phyloP scores from a whole-genome alignment of 768 basidiomycete genomes.

The Pholiota conissans region DNA sequence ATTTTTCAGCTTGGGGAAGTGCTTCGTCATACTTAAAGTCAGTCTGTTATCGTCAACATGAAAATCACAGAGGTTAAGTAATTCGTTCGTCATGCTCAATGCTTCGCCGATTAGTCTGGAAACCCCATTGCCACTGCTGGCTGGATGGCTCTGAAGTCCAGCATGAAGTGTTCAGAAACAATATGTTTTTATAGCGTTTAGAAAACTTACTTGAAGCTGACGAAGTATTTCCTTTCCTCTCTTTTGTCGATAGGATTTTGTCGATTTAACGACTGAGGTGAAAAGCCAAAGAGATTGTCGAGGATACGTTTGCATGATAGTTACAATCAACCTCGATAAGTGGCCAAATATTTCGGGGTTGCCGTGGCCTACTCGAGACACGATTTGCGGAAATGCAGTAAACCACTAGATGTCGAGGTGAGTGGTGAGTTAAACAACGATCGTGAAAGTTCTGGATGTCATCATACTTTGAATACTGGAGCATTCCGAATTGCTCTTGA shows the following conservation, averaged over 20 bases:
- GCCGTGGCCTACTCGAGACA: conserved; percentile 84
- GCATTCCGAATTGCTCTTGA: conserved; percentile 55
- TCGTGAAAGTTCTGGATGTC: neutral
- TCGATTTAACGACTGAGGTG: conserved; percentile 85
- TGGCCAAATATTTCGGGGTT: conserved; percentile 60
- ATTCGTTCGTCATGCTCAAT: conserved; percentile 63
- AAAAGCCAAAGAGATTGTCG: conserved; percentile 94
- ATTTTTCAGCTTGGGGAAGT: conserved; percentile 54
- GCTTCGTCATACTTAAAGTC: conserved; percentile 48
- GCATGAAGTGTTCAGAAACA: neutral
- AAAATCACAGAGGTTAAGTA: conserved; percentile 67
- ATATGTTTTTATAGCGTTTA: neutral
- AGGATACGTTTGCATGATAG: conserved; percentile 81
- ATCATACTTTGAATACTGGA: conserved; percentile 76
- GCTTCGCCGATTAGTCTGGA: conserved; percentile 53
- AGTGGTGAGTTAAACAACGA: too few species aligned
- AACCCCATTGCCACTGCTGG: conserved; percentile 40
- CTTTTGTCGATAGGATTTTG: conserved; percentile 54
- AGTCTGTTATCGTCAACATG: conserved; percentile 40
- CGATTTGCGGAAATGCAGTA: conserved; percentile 95
- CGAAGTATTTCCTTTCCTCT: conserved; percentile 63
- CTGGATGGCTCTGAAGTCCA: conserved; percentile 43
- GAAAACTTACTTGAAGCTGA: conserved; percentile 49
- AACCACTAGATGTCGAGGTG: too few species aligned
- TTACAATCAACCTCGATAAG: conserved; percentile 65